A percentile compares a stretch with the other conserved stretches of the same genome.
Evolutionary conservation across 352 stramenopile genomes (phyloP).

Genomic region (Phytophthora agathidicida): DNA sequence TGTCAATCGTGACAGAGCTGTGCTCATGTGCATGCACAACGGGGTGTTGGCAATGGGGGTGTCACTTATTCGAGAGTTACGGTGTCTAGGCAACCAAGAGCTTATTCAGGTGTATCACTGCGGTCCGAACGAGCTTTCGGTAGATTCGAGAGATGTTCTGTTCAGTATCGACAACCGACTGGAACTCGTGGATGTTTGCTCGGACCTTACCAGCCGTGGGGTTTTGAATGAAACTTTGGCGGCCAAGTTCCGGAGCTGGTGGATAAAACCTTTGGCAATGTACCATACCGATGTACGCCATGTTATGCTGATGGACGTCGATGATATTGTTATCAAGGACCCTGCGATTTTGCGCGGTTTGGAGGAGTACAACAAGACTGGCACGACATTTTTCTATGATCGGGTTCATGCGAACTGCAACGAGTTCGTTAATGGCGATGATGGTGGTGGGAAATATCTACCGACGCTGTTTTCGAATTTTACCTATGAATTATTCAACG

Average conservation of each 20-base stretch:
- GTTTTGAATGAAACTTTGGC: constrained; percentile 21
- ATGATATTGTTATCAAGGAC: constrained; percentile 24
- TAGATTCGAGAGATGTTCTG: constrained; percentile 34
- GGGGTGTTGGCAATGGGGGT: constrained; percentile 45
- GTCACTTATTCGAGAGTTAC: constrained; percentile 61
- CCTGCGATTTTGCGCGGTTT: constrained; percentile 38
- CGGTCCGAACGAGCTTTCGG: constrained; percentile 45
- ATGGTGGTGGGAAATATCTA: constrained; percentile 34
- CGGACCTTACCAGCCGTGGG: constrained; percentile 28
- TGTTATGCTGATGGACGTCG: constrained; percentile 22
- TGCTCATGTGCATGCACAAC: constrained; percentile 50
- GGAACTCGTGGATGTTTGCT: constrained; percentile 69
- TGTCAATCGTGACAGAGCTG: constrained; percentile 21
- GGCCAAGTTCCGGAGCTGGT: constrained; percentile 54
- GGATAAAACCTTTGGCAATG: constrained; percentile 31
- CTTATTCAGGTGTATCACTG: constrained; percentile 31
- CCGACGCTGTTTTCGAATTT: constrained; percentile 44
- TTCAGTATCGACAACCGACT: constrained; percentile 43
- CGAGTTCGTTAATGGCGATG: constrained; percentile 50
- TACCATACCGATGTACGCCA: constrained; percentile 27
- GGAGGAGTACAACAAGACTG: constrained; percentile 44
- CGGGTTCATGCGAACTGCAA: constrained; percentile 35
- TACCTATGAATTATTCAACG: constrained; percentile 45
- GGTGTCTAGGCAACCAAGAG: constrained; percentile 41
- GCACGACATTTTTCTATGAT: constrained; percentile 49